Conservation (phyloP, 1,139 yeast species). For the Kodamaea suecica region DNA sequence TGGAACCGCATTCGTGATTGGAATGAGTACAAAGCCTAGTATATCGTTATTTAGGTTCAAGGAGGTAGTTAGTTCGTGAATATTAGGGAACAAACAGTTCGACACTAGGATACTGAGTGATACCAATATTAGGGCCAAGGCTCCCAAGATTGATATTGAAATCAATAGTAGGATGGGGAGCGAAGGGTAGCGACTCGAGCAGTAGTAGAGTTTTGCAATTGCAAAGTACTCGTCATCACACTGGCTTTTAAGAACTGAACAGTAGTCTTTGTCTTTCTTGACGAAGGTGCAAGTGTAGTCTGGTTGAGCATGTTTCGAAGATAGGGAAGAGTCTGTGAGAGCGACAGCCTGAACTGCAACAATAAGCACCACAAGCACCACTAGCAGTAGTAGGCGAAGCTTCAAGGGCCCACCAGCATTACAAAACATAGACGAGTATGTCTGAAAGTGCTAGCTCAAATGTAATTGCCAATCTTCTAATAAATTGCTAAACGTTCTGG, state of each 20-base stretch:
- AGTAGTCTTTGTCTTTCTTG: constrained; percentile 11
- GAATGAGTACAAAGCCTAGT: constrained; percentile 36
- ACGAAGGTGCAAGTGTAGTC: neutral
- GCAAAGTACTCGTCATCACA: constrained; percentile 27
- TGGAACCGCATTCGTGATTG: constrained; percentile 40
- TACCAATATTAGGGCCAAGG: constrained; percentile 20
- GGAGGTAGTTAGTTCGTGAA: constrained; percentile 27
- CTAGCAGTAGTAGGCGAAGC: neutral
- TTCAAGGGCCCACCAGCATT: neutral
- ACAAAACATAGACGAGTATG: too few relatives aligned
- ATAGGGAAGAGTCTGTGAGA: neutral
- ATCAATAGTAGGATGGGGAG: constrained; percentile 11
- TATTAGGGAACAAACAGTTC: constrained; percentile 31
- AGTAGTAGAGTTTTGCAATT: constrained; percentile 28
- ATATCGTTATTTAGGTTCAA: constrained; percentile 31
- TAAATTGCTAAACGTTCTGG: too few relatives aligned
- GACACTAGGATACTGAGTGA: constrained; percentile 37
- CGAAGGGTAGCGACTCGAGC: constrained; percentile 19
- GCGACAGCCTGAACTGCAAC: neutral
- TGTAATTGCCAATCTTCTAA: too few relatives aligned
- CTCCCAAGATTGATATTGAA: constrained; percentile 17
- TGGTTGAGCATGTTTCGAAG: too few relatives aligned
- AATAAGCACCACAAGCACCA: neutral
- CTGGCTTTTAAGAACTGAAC: constrained; percentile 20
- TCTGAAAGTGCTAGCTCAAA: too few relatives aligned